Conservation (phyloP, 495 filamentous ascomycete species). For the Neurospora sp. region DNA sequence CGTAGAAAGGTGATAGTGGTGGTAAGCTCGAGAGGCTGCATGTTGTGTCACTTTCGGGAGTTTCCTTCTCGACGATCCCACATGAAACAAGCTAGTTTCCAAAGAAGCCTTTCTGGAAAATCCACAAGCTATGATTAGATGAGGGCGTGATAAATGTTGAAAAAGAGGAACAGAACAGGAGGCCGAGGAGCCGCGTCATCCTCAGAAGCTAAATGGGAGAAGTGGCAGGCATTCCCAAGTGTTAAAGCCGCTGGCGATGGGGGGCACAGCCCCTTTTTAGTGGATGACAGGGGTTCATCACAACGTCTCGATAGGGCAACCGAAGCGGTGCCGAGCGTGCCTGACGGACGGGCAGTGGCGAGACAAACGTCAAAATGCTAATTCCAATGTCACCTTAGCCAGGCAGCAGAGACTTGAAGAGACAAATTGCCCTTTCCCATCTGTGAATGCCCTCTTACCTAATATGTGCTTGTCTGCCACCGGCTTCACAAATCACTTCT, state of each 20-base stretch:
- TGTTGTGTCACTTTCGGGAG: neutral
- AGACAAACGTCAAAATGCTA: neutral
- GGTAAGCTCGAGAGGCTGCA: neutral
- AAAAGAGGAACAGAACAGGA: neutral
- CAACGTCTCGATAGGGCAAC: neutral
- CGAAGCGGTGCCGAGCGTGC: neutral
- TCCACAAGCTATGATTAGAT: neutral
- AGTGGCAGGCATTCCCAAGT: neutral
- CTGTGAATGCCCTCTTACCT: neutral
- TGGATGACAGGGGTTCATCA: neutral
- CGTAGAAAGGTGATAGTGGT: neutral
- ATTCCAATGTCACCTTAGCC: neutral
- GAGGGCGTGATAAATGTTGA: neutral
- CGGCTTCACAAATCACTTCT: neutral
- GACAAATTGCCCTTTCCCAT: neutral
- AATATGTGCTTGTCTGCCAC: neutral
- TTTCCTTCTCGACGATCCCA: neutral
- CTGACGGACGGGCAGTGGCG: neutral
- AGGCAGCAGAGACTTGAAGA: neutral
- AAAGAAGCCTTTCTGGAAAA: neutral
- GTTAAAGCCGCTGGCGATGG: neutral
- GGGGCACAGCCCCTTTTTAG: neutral
- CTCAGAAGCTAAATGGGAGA: neutral
- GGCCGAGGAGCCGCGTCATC: neutral
- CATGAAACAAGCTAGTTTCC: neutral